These are phyloP conservation scores for Dactylellina haptotyla DNA, from an alignment of 2,329 filamentous ascomycete genomes.

Conservation along the genomic window DNA sequence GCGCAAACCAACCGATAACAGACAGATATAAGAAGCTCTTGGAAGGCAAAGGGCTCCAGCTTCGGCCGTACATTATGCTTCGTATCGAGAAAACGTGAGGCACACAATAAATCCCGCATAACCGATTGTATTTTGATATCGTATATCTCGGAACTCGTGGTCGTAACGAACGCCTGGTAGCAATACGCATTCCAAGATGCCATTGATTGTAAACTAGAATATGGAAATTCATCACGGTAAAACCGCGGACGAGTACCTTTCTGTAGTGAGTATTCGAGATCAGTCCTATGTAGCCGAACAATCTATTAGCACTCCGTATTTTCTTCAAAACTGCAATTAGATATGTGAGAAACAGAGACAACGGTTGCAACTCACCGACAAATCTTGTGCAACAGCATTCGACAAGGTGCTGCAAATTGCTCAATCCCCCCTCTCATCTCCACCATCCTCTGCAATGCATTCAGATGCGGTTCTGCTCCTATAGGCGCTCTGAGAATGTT, in stretches of 20 bases:
- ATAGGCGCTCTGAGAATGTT: conserved; percentile 37
- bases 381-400: conserved; percentile 40
- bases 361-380: conserved; percentile 22
- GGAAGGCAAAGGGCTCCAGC: conserved; percentile 23
- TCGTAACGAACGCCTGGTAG: conserved; percentile 24
- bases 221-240: conserved; percentile 44
- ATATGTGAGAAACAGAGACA: not conserved
- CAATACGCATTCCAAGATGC: not conserved
- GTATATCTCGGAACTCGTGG: conserved; percentile 13
- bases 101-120: conserved; percentile 32
- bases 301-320: not conserved
- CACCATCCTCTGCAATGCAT: conserved; percentile 33
- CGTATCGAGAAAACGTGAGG: conserved; percentile 25
- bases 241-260: conserved; percentile 25
- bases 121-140: conserved; percentile 3
- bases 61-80: not conserved
- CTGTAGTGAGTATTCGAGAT: conserved; percentile 42
- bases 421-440: conserved; percentile 28
- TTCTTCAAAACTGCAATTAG: not conserved
- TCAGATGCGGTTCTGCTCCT: conserved; percentile 28
- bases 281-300: conserved; percentile 16
- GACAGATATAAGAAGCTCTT: conserved; percentile 32
- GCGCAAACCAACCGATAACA: conserved; percentile 23
- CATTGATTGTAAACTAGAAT: conserved; percentile 12
- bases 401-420: not conserved